These are phyloP conservation scores for Yarrowia phangngaensis DNA, from an alignment of 805 yeast genomes.

Conservation along the genomic window DNA sequence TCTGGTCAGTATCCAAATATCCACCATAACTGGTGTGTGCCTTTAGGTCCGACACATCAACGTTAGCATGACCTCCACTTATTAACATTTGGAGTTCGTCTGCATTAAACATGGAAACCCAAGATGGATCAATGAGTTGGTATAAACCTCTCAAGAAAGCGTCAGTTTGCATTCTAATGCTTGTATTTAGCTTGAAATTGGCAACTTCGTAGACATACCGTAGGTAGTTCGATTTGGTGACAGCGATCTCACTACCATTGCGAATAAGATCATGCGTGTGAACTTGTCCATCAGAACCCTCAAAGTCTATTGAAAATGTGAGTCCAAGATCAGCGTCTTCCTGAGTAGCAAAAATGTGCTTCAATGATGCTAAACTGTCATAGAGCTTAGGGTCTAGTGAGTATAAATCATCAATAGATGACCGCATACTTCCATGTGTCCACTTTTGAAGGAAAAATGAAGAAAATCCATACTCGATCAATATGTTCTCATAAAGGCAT, in stretches of 20 bases:
- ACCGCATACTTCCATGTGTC: slow-evolving; percentile 41
- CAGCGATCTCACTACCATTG: slow-evolving; percentile 54
- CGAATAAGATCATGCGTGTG: slow-evolving; percentile 55
- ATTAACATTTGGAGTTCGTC: slow-evolving; percentile 78
- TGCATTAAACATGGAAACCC: slow-evolving; percentile 85
- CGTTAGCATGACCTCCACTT: slow-evolving; percentile 68
- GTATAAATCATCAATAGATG: slow-evolving; percentile 73
- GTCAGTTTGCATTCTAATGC: slow-evolving; percentile 55
- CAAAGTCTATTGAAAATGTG: slow-evolving; percentile 60
- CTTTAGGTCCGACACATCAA: slow-evolving; percentile 68
- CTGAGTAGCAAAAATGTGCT: slow-evolving; percentile 55
- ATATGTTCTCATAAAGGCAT: slow-evolving; percentile 76
- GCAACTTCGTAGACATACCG: slow-evolving; percentile 76
- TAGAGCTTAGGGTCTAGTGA: slow-evolving; percentile 68
- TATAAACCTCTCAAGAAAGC: slow-evolving; percentile 68
- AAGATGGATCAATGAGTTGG: slow-evolving; percentile 60
- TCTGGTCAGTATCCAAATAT: slow-evolving; percentile 47
- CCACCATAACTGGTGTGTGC: slow-evolving; percentile 58
- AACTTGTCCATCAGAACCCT: slow-evolving; percentile 37
- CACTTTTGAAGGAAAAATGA: slow-evolving; percentile 77
- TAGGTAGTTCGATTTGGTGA: slow-evolving; percentile 56
- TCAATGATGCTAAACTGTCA: slow-evolving; percentile 45
- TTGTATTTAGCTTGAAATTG: slow-evolving; percentile 68
- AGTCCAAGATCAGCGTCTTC: slow-evolving; percentile 60
- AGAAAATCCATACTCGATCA: slow-evolving; percentile 80